Base-by-base conservation (phyloP, 163 green algal genomes). In the Chloromonas sp. region DNA sequence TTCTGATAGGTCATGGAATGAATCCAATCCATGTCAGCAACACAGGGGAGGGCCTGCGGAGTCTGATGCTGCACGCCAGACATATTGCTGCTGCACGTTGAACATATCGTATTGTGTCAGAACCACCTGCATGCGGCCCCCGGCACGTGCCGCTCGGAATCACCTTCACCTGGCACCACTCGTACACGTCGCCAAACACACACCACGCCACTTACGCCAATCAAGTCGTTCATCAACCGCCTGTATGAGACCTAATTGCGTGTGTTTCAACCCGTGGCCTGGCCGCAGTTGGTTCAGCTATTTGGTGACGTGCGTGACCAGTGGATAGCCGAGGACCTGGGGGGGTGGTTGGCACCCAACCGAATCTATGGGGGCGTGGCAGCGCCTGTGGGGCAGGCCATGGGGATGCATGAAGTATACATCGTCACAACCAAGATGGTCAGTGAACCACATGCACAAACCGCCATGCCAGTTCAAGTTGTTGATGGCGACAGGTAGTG, bases 361-460 rank as follows among this genome's bases (percentile, higher is more conserved):
- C 86, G 90, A 62, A 96, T 98, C 81, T 99, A 98, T 87, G 85
- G 90, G 5, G 94, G 94, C 1, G 89, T 98, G 57, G 89, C 94
- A 1, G 92, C 94, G 0, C 88, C 95, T 14, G 84, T 97, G 79
- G 62, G 83, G 60, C 13, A n/a, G 1, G 92, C 95, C 0, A 89
- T 97, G 85, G 81, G 76, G 1, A 13, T 84, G 5, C 81, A 94
- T 66, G 89, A 97, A 78, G 84, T 96, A 1, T 98, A 98, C 90
- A 98, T 99, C 80, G 95, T 99, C 11, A 98, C 96, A 59, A 98
- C 96, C 58, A 98, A 99, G 88, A 87, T 92, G 88, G 89, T 90
- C 61, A 0, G 83, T 71, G 15, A 71, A 57, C 1, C 66, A 36
- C 36, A 36, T 36, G 36, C 36, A 36, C 36, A 36, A 36, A 36